These are phyloP conservation scores for Suillus lakei DNA, from an alignment of 768 basidiomycete species.

Conservation along the genomic window DNA sequence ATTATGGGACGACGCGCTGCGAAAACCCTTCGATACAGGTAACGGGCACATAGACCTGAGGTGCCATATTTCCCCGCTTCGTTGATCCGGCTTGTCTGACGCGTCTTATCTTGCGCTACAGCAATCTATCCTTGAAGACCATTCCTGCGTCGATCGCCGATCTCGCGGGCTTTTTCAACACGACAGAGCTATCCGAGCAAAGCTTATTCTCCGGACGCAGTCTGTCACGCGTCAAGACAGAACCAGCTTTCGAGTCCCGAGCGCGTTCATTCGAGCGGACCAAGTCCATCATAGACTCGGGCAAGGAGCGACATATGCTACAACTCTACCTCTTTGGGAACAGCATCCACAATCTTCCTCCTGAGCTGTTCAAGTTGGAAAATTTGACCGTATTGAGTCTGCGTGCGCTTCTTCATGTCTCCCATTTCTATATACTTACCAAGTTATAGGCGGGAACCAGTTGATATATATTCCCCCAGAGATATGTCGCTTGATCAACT, in stretches of 20 bases:
- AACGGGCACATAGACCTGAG: conserved; percentile 58
- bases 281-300: conserved; percentile 33
- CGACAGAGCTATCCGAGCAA: conserved; percentile 41
- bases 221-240: conserved; percentile 40
- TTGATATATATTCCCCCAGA: conserved; percentile 66
- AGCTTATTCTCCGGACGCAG: conserved; percentile 27
- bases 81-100: background rate
- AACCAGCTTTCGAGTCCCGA: conserved; percentile 31
- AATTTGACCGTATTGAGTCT: conserved; percentile 66
- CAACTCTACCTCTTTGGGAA: conserved; percentile 64
- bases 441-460: conserved; percentile 55
- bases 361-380: conserved; percentile 58
- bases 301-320: conserved; percentile 53
- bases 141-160: conserved; percentile 56
- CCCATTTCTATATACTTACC: background rate
- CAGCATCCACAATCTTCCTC: conserved; percentile 55
- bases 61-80: conserved; percentile 39
- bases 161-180: conserved; percentile 51
- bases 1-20: conserved; percentile 55
- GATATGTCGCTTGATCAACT: conserved; percentile 54
- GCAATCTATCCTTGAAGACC: conserved; percentile 44
- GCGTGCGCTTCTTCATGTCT: conserved; percentile 46
- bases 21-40: conserved; percentile 49
- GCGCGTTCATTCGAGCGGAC: conserved; percentile 31
- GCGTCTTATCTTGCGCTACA: conserved; percentile 20